Conservation (phyloP, 2,329 filamentous ascomycete genomes). For the Fusarium fujikuroi region DNA sequence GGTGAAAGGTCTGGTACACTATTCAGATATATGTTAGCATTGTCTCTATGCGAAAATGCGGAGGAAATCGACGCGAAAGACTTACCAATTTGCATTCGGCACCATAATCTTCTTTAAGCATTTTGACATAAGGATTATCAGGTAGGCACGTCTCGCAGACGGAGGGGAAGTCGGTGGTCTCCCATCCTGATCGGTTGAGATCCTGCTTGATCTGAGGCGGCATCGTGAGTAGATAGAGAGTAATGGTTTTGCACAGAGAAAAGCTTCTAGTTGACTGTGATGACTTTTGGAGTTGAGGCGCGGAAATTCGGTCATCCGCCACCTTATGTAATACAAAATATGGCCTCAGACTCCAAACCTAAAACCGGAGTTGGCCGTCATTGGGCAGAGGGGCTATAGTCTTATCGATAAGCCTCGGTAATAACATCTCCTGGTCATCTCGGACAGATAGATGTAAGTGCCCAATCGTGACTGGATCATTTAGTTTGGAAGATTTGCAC, state of each 20-base stretch:
- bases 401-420: slow-evolving; percentile 44
- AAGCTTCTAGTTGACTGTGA: slow-evolving; percentile 27
- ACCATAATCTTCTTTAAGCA: slow-evolving; percentile 97
- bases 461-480: neutral
- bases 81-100: slow-evolving; percentile 78
- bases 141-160: slow-evolving; percentile 94
- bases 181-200: slow-evolving; percentile 94
- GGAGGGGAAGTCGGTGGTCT: slow-evolving; percentile 89
- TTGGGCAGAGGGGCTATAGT: slow-evolving; percentile 16
- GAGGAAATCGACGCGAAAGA: neutral
- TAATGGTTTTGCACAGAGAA: slow-evolving; percentile 34
- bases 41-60: neutral
- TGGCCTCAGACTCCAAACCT: slow-evolving; percentile 13
- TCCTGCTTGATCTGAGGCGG: slow-evolving; percentile 96
- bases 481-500: neutral
- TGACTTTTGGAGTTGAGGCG: slow-evolving; percentile 42
- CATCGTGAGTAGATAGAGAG: slow-evolving; percentile 59
- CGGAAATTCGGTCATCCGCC: slow-evolving; percentile 43
- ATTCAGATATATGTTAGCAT: neutral
- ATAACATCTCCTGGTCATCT: neutral
- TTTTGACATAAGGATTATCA: slow-evolving; percentile 97
- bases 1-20: slow-evolving; percentile 93
- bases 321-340: slow-evolving; percentile 41
- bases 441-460: neutral
- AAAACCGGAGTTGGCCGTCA: slow-evolving; percentile 28